Base-by-base conservation (phyloP, 2,329 filamentous ascomycete genomes). In the Harringtonia aguacate region DNA sequence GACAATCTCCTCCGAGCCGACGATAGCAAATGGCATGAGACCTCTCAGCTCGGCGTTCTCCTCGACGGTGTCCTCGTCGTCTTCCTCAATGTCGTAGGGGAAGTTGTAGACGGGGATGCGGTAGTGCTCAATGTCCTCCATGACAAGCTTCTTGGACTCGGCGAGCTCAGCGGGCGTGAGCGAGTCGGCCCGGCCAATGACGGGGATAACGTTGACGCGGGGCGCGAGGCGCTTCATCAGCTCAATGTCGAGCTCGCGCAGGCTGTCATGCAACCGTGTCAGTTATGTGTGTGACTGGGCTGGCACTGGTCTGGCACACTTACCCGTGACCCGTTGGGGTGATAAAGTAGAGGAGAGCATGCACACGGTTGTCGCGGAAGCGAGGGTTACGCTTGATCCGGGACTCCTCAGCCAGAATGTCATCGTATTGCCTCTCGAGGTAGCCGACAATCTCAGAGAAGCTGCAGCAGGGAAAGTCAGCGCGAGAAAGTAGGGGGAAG, bases 321-420 rank as follows among this genome's bases (percentile, higher is more conserved):
- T 73, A 88, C 84, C 84, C 89, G 65, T 95, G 88, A 58, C 92
- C 92, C 50, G 92, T 98, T 39, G 92, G 92, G 53, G 92, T 94
- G 74, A 98, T 97, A 67, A 98, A 98, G 77, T 98, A 98, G 58
- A 98, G 82, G 64, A 98, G 81, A 55, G 89, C 92, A 62, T 98
- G 92, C 39, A 98, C 87, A 72, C 92, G 86, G 73, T 98, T 97
- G 72, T 98, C 92, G 62, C 92, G 84, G 84, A 98, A 98, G 61
- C 92, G 83, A 57, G 92, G 92, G 74, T 98, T 98, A 88, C 92
- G 92, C 86, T 98, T 98, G 77, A 98, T 98, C 74, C 92, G 87
- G 59, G 92, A 97, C 73, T 98, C 92, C 72, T 97, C 90, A 50
- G 92, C 90, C 57, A 98, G 79, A 75, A 98, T 97, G 65, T 97